Base-by-base conservation (phyloP, 2,329 filamentous ascomycete species). In the Cladosporium sp. region DNA sequence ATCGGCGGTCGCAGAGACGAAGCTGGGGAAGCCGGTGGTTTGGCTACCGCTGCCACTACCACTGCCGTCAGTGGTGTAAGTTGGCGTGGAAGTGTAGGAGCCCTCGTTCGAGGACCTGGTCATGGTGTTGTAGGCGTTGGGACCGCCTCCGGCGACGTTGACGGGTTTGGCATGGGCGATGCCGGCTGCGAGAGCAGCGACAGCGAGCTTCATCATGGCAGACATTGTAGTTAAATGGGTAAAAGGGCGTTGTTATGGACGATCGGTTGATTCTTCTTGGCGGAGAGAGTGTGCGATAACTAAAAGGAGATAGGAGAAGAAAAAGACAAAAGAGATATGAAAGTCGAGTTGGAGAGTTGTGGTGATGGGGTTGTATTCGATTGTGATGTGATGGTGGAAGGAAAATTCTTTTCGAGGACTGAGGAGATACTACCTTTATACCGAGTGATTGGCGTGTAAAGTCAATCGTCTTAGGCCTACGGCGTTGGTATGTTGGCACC, bases 61-160 rank as follows among this genome's bases (percentile, higher is more conserved):
- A 64, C 25, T 51, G 25, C 36, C 37, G 44, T 48, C 68, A 64
- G 34, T 53, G 20, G 56, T 24, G 40, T 34, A 45, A 53, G 32
- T 48, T 20, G 53, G 44, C 25, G 39, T 22, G 22, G 61, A 49
- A 20, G 59, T 50, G 20, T 56, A 53, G 19, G 52, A 20, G 22
- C 42, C 24, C 20, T 35, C 52, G 12, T 17, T n/a, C 6, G 40
- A 47, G 4, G 52, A 40, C 25, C 19, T 32, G 42, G 83, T 69
- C 0, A 66, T 72, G 47, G 83, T 79, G 81, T 73, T 88, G 70
- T 68, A 73, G 32, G 78, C 45, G 39, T 32, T 34, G 15, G 53
- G 42, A 39, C 42, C 42, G 13, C 25, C 12, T 28, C n/a, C 17
- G 13, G 34, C 42, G 24, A 49, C 24, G 42, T 56, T 47, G 35